These are phyloP conservation scores for Diospyros lotus DNA, from an alignment of 148 eudicot species.

Conservation along the genomic window DNA sequence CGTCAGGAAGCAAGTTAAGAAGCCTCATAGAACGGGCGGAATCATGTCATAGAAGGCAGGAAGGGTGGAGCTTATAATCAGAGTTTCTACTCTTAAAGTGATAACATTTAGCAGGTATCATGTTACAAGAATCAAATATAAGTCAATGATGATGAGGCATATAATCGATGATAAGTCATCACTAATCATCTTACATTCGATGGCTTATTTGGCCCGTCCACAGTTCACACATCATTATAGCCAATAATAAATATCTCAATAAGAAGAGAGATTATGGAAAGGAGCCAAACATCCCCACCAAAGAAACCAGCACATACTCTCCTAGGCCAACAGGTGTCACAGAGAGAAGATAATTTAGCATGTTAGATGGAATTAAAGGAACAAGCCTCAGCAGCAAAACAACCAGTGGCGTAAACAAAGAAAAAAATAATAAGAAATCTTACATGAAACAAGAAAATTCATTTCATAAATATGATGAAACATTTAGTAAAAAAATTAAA, in stretches of 20 bases:
- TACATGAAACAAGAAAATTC: background rate
- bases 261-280: background rate
- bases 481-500: background rate
- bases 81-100: background rate
- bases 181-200: background rate
- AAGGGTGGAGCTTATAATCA: background rate
- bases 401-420: conserved; percentile 39
- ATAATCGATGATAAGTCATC: background rate
- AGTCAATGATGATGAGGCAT: background rate
- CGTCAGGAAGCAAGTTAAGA: background rate
- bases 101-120: background rate
- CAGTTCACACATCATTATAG: background rate
- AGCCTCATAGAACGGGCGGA: background rate
- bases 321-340: conserved; percentile 74
- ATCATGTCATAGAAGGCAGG: background rate
- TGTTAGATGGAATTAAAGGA: conserved; percentile 82
- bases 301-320: conserved; percentile 80
- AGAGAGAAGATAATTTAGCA: conserved; percentile 84
- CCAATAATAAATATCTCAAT: background rate
- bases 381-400: conserved; percentile 87
- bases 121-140: background rate
- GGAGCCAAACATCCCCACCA: conserved; percentile 76
- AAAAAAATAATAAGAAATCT: conserved; percentile 7
- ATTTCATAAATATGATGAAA: background rate
- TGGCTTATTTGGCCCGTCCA: background rate